A percentile compares a stretch with the other conserved stretches of the same genome.
phyloP scores from a whole-genome alignment of 495 filamentous ascomycete genomes.

The Hyaloscypha variabilis region DNA sequence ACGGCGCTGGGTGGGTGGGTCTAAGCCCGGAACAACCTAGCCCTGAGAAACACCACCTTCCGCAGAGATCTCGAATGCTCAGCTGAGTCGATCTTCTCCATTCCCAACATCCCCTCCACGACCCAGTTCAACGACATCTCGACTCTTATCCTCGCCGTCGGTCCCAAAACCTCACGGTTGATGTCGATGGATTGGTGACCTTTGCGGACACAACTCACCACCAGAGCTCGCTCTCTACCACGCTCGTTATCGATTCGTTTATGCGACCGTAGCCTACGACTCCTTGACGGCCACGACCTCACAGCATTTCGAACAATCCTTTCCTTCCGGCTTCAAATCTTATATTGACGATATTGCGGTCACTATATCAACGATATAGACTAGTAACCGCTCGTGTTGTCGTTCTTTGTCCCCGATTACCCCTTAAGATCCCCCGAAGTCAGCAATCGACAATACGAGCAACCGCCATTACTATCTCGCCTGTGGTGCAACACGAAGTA shows the following conservation, averaged over 20 bases:
- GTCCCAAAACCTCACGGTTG: background rate
- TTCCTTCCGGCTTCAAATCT: constrained; percentile 14
- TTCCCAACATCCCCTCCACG: background rate
- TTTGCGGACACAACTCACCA: background rate
- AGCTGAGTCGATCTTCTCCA: constrained; percentile 5
- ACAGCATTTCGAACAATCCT: constrained; percentile 20
- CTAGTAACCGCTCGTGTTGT: background rate
- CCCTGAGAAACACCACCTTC: background rate
- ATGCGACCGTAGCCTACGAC: constrained; percentile 11
- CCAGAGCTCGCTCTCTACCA: constrained; percentile 30
- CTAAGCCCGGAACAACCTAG: background rate
- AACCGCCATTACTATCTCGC: background rate
- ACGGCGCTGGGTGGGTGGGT: background rate
- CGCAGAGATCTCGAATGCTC: background rate
- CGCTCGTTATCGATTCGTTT: constrained; percentile 22
- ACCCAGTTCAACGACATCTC: background rate
- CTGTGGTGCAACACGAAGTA: background rate
- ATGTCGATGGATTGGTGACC: constrained; percentile 26
- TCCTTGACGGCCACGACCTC: constrained; percentile 2
- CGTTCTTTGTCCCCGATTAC: background rate
- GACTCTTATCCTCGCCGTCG: constrained; percentile 7
- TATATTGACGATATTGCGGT: background rate
- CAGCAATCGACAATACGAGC: background rate
- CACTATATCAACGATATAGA: constrained; percentile 9
- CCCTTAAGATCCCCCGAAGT: constrained; percentile 1